These are phyloP conservation scores for Mycena capillaripes DNA, from an alignment of 768 basidiomycete genomes.

Conservation along the genomic window DNA sequence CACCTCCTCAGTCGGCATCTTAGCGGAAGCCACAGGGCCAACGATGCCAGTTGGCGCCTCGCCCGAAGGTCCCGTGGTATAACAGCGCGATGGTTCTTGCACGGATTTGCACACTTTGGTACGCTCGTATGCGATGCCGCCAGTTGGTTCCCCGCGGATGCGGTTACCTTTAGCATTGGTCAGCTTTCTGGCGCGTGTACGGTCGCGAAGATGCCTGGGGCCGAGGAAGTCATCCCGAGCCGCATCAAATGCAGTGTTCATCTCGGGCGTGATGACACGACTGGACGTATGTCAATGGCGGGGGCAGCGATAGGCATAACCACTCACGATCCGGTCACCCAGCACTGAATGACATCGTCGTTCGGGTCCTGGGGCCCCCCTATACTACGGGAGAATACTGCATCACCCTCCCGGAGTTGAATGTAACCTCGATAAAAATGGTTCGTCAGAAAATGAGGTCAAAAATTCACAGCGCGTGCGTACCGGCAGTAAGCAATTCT, in stretches of 20 bases:
- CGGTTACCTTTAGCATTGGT: neutral
- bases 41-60: neutral
- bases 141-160: neutral
- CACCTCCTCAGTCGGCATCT: too few relatives aligned
- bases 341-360: neutral
- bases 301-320: neutral
- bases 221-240: neutral
- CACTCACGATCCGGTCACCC: neutral
- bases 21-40: neutral
- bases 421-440: neutral
- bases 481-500: neutral
- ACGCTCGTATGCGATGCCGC: neutral
- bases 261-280: neutral
- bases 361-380: neutral
- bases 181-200: neutral
- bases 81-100: neutral
- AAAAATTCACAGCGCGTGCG: neutral
- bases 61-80: neutral
- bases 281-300: neutral
- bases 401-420: neutral
- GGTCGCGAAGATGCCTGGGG: neutral
- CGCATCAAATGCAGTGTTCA: neutral
- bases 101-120: neutral
- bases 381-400: neutral
- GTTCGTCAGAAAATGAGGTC: too few relatives aligned